A percentile compares a stretch with the other conserved stretches of the same genome.
Evolutionary conservation across 2,329 filamentous ascomycete genomes (phyloP).

Genomic region (Achaetomium macrosporum): DNA sequence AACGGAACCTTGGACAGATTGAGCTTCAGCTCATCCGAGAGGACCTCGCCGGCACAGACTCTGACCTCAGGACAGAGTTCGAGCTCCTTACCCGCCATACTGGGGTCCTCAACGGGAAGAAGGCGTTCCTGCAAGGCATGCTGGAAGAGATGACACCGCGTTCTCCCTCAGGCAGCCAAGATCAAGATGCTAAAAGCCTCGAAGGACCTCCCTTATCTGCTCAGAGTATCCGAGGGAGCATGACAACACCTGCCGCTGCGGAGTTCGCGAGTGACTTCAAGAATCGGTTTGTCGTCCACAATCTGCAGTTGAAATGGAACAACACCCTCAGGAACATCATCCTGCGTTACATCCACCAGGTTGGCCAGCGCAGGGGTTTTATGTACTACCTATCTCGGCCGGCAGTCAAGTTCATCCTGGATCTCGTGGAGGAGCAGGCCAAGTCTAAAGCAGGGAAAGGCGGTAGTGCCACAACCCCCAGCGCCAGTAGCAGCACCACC

Average conservation of each 20-base stretch:
- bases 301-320: conserved; percentile 97
- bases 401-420: conserved; percentile 95
- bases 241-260: conserved; percentile 63
- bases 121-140: conserved; percentile 54
- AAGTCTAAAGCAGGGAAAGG: conserved; percentile 53
- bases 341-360: conserved; percentile 93
- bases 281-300: conserved; percentile 97
- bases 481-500: conserved; percentile 25
- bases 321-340: conserved; percentile 94
- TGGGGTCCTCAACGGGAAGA: conserved; percentile 52
- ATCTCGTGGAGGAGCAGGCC: conserved; percentile 91
- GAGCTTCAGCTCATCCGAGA: conserved; percentile 59
- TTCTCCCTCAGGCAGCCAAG: conserved; percentile 28
- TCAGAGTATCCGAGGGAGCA: conserved; percentile 50
- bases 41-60: conserved; percentile 40
- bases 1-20: conserved; percentile 65
- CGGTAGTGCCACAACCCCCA: conserved; percentile 23
- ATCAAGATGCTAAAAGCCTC: conserved; percentile 13
- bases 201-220: no score
- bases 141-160: conserved; percentile 43
- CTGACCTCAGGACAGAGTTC: conserved; percentile 48
- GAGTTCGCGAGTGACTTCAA: conserved; percentile 94
- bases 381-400: conserved; percentile 95
- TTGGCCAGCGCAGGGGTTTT: conserved; percentile 90
- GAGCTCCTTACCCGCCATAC: conserved; percentile 55